A percentile compares a stretch with the other conserved stretches of the same genome.
Evolutionary conservation across 306 rosid species (phyloP).

Genomic region (Canavalia gladiata): DNA sequence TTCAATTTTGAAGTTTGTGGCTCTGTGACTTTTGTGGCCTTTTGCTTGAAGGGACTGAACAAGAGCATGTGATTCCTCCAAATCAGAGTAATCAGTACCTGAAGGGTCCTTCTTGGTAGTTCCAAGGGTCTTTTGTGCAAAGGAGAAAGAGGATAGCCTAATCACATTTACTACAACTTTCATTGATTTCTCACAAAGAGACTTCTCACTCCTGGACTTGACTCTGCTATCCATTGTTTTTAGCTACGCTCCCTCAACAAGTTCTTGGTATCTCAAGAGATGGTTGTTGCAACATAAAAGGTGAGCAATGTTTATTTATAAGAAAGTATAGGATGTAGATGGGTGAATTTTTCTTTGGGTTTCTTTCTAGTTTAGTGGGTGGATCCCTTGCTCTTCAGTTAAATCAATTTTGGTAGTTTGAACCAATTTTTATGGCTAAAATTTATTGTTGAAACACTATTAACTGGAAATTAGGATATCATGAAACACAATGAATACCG

Average conservation of each 20-base stretch:
- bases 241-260: not conserved
- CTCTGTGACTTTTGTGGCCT: slow-evolving; percentile 60
- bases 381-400: too few relatives aligned
- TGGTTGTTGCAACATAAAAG: slow-evolving; percentile 27
- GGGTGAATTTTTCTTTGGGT: slow-evolving; percentile 33
- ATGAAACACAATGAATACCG: too few relatives aligned
- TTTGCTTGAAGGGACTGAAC: slow-evolving; percentile 39
- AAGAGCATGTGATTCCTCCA: slow-evolving; percentile 38
- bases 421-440: not conserved
- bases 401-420: not conserved
- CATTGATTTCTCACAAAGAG: slow-evolving; percentile 80
- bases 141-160: slow-evolving; percentile 66
- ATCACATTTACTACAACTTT: slow-evolving; percentile 67
- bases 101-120: slow-evolving; percentile 12
- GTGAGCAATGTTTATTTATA: slow-evolving; percentile 41
- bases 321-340: slow-evolving; percentile 33
- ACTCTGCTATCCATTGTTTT: slow-evolving; percentile 54
- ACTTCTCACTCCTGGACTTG: slow-evolving; percentile 51
- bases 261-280: slow-evolving; percentile 17
- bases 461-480: too few relatives aligned
- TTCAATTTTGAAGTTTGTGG: not conserved
- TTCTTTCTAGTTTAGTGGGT: slow-evolving; percentile 7
- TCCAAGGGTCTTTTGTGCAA: slow-evolving; percentile 54
- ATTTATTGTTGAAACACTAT: not conserved
- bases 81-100: slow-evolving; percentile 40